Evolutionary conservation across 768 basidiomycete genomes (phyloP).

Genomic region (Auricularia sp.): DNA sequence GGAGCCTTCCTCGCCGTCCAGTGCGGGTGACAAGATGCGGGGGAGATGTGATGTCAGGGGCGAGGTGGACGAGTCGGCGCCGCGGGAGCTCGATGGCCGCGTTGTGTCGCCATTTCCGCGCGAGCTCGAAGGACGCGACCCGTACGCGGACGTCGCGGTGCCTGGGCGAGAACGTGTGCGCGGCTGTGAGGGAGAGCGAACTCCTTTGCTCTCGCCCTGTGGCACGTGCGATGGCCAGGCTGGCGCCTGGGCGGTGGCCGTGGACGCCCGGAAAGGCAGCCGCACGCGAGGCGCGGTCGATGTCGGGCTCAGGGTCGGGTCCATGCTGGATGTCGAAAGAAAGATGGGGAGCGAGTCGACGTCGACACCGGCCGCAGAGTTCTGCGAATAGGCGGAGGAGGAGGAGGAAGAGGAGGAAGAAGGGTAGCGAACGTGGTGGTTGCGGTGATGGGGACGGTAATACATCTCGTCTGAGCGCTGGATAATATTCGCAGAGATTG

Average conservation of each 20-base stretch:
- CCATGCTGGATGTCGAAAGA: not conserved
- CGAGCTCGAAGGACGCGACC: no score
- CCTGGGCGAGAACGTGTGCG: no score
- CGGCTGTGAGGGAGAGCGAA: not conserved
- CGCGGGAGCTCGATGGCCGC: not conserved
- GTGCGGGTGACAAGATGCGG: not conserved
- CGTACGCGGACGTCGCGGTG: no score
- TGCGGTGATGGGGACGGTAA: not conserved
- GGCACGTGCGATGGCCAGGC: not conserved
- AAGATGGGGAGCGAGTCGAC: not conserved
- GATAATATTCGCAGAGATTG: not conserved
- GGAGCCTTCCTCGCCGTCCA: not conserved
- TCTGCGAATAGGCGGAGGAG: not conserved
- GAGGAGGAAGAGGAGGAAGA: not conserved
- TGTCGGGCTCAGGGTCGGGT: not conserved
- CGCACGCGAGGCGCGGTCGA: not conserved
- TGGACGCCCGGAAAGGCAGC: not conserved
- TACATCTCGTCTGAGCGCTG: not conserved
- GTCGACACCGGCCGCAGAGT: not conserved
- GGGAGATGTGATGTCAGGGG: not conserved
- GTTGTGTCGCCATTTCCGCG: no score
- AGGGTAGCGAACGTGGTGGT: not conserved
- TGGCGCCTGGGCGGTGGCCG: not conserved
- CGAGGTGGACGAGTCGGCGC: not conserved
- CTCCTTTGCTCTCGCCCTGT: not conserved